Evolutionary conservation across 2,329 filamentous ascomycete species (phyloP).

Genomic region (Paecilomyces fulvus): DNA sequence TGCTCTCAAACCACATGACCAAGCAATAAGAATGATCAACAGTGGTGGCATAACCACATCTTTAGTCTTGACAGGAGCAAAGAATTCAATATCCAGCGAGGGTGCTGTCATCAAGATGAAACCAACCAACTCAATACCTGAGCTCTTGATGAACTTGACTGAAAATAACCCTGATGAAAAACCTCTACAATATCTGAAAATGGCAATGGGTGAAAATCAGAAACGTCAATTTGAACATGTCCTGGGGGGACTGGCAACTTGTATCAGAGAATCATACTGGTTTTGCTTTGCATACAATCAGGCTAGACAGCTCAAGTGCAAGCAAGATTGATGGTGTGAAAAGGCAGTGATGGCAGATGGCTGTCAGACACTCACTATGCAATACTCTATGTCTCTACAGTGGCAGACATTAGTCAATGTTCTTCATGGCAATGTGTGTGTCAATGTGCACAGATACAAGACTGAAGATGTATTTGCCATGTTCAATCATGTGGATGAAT

Average conservation of each 20-base stretch:
- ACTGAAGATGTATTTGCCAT: constrained; percentile 60
- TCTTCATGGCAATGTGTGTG: constrained; percentile 56
- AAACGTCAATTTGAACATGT: constrained; percentile 40
- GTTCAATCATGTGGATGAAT: constrained; percentile 62
- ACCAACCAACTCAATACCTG: constrained; percentile 40
- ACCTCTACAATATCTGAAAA: constrained; percentile 59
- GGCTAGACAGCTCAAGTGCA: constrained; percentile 46
- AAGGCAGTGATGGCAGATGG: constrained; percentile 36
- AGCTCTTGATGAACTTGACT: constrained; percentile 31
- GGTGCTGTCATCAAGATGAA: constrained; percentile 58
- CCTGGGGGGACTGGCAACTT: constrained; percentile 44
- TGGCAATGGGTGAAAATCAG: constrained; percentile 63
- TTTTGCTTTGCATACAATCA: constrained; percentile 61
- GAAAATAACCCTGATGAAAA: neutral
- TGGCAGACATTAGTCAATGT: constrained; percentile 58
- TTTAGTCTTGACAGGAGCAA: constrained; percentile 56
- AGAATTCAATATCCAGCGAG: constrained; percentile 63
- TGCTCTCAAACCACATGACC: constrained; percentile 52
- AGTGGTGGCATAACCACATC: neutral
- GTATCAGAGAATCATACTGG: constrained; percentile 60
- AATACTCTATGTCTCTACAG: constrained; percentile 54
- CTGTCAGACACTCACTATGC: constrained; percentile 29
- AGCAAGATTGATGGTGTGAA: constrained; percentile 61
- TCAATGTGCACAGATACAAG: constrained; percentile 65
- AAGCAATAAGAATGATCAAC: constrained; percentile 41